phyloP scores from a whole-genome alignment of 805 yeast species.

The Candida parachauliodes region DNA sequence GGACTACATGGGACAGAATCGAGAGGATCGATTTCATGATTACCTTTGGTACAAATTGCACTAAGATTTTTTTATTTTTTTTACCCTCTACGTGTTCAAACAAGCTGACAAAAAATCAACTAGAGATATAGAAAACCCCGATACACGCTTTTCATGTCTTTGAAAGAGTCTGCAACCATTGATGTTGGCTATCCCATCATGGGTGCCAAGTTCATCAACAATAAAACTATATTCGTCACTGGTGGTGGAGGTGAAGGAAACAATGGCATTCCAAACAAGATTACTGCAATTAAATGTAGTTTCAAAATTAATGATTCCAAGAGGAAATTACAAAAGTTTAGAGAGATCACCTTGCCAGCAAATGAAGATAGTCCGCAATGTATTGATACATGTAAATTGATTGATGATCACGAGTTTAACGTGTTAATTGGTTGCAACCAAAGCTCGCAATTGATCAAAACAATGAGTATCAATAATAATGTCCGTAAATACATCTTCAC shows the following conservation, averaged over 20 bases:
- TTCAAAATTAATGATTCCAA: constrained; percentile 44
- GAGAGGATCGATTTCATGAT: constrained; percentile 35
- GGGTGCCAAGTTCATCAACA: constrained; percentile 67
- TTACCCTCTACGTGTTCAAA: constrained; percentile 2
- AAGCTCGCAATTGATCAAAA: constrained; percentile 49
- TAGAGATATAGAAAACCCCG: neutral
- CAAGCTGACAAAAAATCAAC: neutral
- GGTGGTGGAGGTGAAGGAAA: constrained; percentile 98
- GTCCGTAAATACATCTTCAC: constrained; percentile 62
- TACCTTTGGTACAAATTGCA: neutral
- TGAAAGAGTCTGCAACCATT: constrained; percentile 32
- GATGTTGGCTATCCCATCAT: constrained; percentile 73
- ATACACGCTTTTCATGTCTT: constrained; percentile 19
- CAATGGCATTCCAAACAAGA: constrained; percentile 81
- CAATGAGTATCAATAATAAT: constrained; percentile 63
- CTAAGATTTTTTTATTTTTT: neutral
- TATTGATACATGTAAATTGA: constrained; percentile 47
- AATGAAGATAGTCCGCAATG: constrained; percentile 89
- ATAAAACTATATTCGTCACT: constrained; percentile 60
- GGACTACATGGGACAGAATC: constrained; percentile 67
- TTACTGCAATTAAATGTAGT: constrained; percentile 61
- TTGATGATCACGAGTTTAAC: constrained; percentile 31
- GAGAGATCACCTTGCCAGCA: constrained; percentile 58
- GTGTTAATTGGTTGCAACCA: constrained; percentile 79
- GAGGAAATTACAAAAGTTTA: constrained; percentile 48